Evolutionary conservation across 331 rosid species (phyloP), one percentile per base, ranked within the genome.

Genomic region (Acacia pycnantha): DNA sequence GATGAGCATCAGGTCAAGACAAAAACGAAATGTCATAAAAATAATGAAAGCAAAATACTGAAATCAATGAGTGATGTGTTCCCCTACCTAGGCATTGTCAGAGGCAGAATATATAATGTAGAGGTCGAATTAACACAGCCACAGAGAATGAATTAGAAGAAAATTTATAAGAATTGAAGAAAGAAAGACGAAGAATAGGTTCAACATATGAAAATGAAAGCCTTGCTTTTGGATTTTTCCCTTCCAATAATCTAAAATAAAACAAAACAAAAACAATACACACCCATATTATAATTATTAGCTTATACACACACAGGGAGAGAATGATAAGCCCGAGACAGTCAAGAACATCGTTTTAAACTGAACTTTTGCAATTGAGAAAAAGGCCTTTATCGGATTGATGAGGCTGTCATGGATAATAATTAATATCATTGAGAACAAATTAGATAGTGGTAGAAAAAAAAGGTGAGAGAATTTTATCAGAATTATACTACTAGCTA

Each of bases 41-140:
- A 76, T 82, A 37, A 71, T 70, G 82, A 84, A 81, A 87, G 79
- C 83, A 81, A 84, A 83, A 68, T 77, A 58, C 31, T 58, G 70
- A 84, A 47, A 37, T 64, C 48, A 74, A 27, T 5, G 31, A 58
- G 27, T 58, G 31, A 16, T 67, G 77, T 24, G 61, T 40, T 79
- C 70, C 74, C 83, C 35, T 26, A 13, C 4, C 62, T 3, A 53
- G 26, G 61, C 62, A n/a, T 6, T n/a, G n/a, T 54, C 61, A 83
- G 41, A 40, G 70, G 22, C 22, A 31, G 70, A 29, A 29, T 31
- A 35, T 65, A 65, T 8, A 33, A 65, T 31, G 12, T 24, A 22
- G 66, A 58, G 67, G 26, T 37, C 41, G 41, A 12, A 47, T 11
- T 47, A 12, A 47, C 4, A 47, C 37, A 61, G 18, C 37, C 33